Percentiles rank a stretch among this genome's conserved stretches.
These are phyloP conservation scores for Hibiscus trionum DNA, from an alignment of 345 rosid genomes.

Conservation along the genomic window DNA sequence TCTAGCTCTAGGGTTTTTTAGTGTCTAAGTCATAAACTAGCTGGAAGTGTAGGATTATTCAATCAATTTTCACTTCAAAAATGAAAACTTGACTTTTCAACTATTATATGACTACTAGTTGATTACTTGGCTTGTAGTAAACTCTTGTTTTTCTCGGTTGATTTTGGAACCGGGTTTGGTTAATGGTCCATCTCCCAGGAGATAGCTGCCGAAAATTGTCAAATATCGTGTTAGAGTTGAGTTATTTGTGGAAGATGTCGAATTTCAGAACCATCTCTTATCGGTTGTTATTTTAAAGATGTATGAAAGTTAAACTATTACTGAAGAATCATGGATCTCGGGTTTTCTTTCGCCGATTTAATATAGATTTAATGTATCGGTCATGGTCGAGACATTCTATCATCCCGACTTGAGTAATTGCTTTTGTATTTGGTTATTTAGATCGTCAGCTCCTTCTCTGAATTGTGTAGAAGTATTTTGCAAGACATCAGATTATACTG, in stretches of 20 bases:
- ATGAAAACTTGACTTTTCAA: neutral
- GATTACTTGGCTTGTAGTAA: neutral
- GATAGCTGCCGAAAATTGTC: neutral
- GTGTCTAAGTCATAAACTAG: neutral
- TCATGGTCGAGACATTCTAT: neutral
- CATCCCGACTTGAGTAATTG: neutral
- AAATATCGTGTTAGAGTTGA: neutral
- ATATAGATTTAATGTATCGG: neutral
- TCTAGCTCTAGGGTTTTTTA: neutral
- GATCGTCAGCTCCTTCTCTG: neutral
- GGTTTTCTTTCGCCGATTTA: neutral
- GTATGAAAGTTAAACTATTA: neutral
- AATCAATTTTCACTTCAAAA: neutral
- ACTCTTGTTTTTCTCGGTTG: neutral
- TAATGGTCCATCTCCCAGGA: neutral
- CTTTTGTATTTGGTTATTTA: neutral
- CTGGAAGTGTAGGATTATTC: neutral
- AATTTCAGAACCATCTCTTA: neutral
- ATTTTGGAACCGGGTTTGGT: neutral
- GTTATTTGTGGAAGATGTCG: neutral
- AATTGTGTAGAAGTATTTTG: neutral
- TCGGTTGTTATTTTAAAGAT: neutral
- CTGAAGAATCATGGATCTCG: neutral
- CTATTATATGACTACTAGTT: neutral
- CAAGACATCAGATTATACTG: neutral